Conservation (phyloP, 192 early-diverging fungal genomes). For the Umbelopsis vinacea region DNA sequence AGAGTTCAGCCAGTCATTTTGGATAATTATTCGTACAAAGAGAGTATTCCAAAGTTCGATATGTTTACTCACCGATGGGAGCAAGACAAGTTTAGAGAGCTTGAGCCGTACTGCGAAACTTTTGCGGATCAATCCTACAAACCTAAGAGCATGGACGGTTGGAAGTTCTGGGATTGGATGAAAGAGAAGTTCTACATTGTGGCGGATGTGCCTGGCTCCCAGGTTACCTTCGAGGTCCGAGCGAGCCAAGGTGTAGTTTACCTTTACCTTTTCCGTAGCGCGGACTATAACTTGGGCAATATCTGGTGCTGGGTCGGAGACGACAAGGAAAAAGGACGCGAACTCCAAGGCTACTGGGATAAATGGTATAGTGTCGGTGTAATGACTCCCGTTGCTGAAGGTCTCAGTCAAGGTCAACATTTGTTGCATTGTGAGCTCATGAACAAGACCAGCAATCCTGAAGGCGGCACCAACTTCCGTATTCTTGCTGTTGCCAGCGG, state of each 20-base stretch:
- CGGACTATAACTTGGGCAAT: constrained; percentile 20
- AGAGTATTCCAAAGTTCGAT: constrained; percentile 6
- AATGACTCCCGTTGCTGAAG: constrained; percentile 20
- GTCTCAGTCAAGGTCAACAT: constrained; percentile 17
- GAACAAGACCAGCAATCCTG: constrained; percentile 21
- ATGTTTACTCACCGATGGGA: constrained; percentile 27
- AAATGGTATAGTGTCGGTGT: constrained; percentile 24
- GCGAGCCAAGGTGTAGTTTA: constrained; percentile 24
- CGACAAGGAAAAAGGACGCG: constrained; percentile 2
- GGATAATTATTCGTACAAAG: constrained; percentile 5
- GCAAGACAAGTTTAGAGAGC: constrained; percentile 14
- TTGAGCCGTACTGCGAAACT: constrained; percentile 17
- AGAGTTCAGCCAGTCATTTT: neutral
- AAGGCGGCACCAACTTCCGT: constrained; percentile 24
- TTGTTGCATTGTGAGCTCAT: constrained; percentile 19
- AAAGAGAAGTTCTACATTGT: constrained; percentile 26
- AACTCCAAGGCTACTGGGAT: constrained; percentile 26
- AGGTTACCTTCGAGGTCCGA: constrained; percentile 6
- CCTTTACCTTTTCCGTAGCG: constrained; percentile 7
- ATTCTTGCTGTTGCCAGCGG: constrained; percentile 26
- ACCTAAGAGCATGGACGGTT: constrained; percentile 16
- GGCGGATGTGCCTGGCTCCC: constrained; percentile 20
- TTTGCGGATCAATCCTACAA: constrained; percentile 19
- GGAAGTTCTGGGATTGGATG: constrained; percentile 27
- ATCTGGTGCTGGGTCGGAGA: constrained; percentile 29